Base-by-base conservation (phyloP, 139 green algal genomes). In the Ulvella scutata region DNA sequence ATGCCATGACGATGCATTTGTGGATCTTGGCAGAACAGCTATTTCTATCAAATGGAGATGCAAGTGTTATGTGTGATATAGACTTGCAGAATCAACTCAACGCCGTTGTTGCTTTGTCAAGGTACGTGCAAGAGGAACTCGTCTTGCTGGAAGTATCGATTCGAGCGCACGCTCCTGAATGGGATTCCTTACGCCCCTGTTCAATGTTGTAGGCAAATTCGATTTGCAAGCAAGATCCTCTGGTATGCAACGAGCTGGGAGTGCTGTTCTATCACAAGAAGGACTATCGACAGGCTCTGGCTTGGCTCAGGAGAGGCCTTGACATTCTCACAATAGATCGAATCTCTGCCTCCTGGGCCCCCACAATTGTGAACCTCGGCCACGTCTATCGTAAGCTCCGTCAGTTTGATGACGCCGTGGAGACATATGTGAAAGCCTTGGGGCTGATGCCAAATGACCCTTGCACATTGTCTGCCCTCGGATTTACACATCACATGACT, bases 211-310 rank as follows among this genome's bases (percentile, higher is more conserved):
- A 92, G 75, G 90, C 92, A 9, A 82, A 85, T 28, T 51, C 79
- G 35, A 80, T 96, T 35, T 97, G 92, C 80, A 87, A 87, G 20
- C 43, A 74, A 21, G 94, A 99, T 77, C 90, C 94, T 2, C 78
- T 91, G 20, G 83, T 90, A 28, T 86, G 80, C 10, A 89, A 98
- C 81, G 93, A 98, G 88, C 83, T 96, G 38, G 94, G 93, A 3
- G 87, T 92, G 38, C 77, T 98, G 62, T 81, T 85, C 7, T 93
- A 85, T 82, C 82, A 81, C 62, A 79, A 79, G 31, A 74, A 82
- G 13, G 44, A 88, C 37, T 85, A 85, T 43, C 38, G 73, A 3
- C 72, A 61, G 0, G 88, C 90, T 2, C 78, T 78, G 36, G 62
- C 75, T 37, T 89, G 83, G 80, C 82, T 95, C 37, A 75, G 75